Evolutionary conservation across 2,329 filamentous ascomycete genomes (phyloP).

Genomic region (Beauveria pseudobassiana): DNA sequence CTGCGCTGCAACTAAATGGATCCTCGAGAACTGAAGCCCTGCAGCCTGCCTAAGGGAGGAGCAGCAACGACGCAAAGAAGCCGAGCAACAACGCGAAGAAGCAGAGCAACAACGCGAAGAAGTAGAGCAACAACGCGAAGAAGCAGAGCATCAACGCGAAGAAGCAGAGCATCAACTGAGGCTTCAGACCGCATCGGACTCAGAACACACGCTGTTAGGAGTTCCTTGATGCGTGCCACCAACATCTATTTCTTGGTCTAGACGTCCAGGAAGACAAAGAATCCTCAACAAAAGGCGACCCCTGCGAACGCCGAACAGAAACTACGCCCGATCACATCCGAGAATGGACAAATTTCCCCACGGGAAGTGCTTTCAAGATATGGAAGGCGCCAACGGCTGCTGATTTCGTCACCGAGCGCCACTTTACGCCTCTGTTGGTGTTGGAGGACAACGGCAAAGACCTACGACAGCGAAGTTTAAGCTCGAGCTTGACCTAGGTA

Average conservation of each 20-base stretch:
- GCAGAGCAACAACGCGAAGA: no score
- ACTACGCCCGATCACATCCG: background rate
- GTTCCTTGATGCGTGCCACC: background rate
- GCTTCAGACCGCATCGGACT: background rate
- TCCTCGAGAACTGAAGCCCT: no score
- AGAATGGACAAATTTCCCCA: background rate
- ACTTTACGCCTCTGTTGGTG: background rate
- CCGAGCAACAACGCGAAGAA: no score
- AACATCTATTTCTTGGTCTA: background rate
- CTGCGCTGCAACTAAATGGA: no score
- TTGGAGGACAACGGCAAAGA: background rate
- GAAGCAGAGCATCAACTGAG: background rate
- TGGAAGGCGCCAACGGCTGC: background rate
- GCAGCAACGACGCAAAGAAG: no score
- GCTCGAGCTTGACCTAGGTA: conserved; percentile 1
- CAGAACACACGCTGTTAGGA: background rate
- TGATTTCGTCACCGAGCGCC: background rate
- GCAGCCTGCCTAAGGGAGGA: no score
- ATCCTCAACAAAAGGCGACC: background rate
- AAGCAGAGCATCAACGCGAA: background rate
- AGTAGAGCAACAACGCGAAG: background rate
- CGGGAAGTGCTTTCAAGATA: no score
- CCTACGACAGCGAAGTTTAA: background rate
- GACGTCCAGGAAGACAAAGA: background rate
- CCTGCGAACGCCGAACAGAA: background rate